A percentile compares a stretch with the other conserved stretches of the same genome.
Evolutionary conservation across 78 protist genomes (phyloP).

Genomic region (Blattamonas nauphoetae): DNA sequence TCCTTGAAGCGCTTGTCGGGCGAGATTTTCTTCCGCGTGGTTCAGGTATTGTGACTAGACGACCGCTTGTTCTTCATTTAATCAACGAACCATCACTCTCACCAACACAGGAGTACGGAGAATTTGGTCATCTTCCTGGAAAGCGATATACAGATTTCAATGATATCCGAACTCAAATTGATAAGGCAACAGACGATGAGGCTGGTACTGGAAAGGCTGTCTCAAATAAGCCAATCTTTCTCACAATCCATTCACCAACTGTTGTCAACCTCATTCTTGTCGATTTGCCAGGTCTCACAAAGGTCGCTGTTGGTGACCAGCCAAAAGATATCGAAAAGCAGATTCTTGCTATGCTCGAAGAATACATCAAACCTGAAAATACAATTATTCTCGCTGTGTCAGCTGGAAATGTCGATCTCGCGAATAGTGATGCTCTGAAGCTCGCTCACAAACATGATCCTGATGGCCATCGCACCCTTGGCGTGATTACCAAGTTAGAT

Average conservation of each 20-base stretch:
- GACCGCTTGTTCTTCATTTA: constrained; percentile 27
- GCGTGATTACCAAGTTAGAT: constrained; percentile 43
- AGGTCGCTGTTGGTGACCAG: constrained; percentile 32
- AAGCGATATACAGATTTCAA: neutral
- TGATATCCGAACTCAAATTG: constrained; percentile 13
- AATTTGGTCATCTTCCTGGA: neutral
- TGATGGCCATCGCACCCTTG: constrained; percentile 32
- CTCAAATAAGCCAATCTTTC: neutral
- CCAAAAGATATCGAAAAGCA: constrained; percentile 31
- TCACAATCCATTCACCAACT: too few relatives aligned
- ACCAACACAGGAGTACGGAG: neutral
- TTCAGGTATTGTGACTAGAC: constrained; percentile 22
- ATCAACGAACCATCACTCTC: neutral
- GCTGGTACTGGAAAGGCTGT: neutral
- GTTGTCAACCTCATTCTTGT: neutral
- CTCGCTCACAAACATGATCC: constrained; percentile 34
- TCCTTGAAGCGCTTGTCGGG: neutral
- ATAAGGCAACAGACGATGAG: neutral
- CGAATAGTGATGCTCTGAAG: constrained; percentile 26
- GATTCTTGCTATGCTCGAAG: constrained; percentile 12
- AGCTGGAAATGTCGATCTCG: constrained; percentile 37
- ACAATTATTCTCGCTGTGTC: constrained; percentile 30
- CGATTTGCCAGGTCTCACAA: constrained; percentile 15
- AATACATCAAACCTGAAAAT: constrained; percentile 5
- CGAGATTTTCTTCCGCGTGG: constrained; percentile 8